A percentile compares a stretch with the other conserved stretches of the same genome.
phyloP scores from a whole-genome alignment of 2,329 filamentous ascomycete genomes.

The Botryosphaeria dothidea region DNA sequence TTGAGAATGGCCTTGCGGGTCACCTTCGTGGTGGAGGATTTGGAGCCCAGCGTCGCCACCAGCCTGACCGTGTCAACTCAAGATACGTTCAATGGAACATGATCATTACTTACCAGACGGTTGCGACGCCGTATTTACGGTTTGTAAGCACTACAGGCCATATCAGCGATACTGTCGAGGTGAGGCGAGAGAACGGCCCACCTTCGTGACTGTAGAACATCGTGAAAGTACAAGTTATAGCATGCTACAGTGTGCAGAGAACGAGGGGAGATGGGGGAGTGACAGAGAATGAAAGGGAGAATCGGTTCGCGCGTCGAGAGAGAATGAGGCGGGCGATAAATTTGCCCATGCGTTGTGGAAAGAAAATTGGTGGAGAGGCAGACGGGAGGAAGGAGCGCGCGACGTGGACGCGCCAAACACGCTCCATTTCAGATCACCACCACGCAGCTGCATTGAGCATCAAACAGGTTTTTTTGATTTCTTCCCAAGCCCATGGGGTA shows the following conservation, averaged over 20 bases:
- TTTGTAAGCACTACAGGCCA: slow-evolving; percentile 69
- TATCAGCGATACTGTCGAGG: slow-evolving; percentile 24
- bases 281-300: neutral
- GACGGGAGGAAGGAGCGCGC: no score
- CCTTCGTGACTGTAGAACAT: slow-evolving; percentile 99
- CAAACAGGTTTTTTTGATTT: neutral
- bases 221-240: slow-evolving; percentile 21
- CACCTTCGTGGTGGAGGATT: slow-evolving; percentile 68
- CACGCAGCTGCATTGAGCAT: no score
- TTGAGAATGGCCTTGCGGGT: slow-evolving; percentile 84
- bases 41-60: slow-evolving; percentile 81
- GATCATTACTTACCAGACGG: slow-evolving; percentile 71
- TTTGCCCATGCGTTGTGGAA: no score
- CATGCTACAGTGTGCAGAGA: neutral
- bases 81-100: neutral
- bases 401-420: no score
- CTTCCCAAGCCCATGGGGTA: neutral
- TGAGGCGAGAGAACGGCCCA: slow-evolving; percentile 45
- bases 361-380: no score
- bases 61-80: slow-evolving; percentile 62
- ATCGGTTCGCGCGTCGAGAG: neutral
- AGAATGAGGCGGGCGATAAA: no score
- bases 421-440: no score
- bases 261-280: neutral
- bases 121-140: slow-evolving; percentile 87